phyloP scores from a whole-genome alignment of 2,329 filamentous ascomycete species.

The Colletotrichum sp. region DNA sequence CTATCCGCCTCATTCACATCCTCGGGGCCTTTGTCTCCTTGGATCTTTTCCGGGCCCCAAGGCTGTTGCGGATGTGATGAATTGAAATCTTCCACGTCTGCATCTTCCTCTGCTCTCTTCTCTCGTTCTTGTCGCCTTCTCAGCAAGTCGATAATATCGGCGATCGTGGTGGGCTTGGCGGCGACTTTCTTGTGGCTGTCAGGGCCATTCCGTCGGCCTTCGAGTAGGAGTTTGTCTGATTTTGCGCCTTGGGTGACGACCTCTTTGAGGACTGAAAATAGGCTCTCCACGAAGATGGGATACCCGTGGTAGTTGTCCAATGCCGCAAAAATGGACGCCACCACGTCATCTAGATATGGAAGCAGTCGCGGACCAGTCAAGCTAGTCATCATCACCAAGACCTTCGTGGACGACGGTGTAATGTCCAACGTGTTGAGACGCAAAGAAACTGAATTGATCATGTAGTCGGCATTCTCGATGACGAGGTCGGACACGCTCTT shows the following conservation, averaged over 20 bases:
- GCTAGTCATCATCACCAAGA: constrained; percentile 91
- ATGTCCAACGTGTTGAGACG: constrained; percentile 92
- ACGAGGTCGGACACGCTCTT: constrained; percentile 76
- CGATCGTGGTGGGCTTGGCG: constrained; percentile 38
- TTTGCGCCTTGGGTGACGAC: constrained; percentile 83
- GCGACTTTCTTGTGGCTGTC: constrained; percentile 48
- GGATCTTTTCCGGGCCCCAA: constrained; percentile 29
- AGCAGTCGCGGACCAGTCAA: constrained; percentile 82
- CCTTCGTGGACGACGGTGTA: constrained; percentile 87
- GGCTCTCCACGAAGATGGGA: constrained; percentile 78
- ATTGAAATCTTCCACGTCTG: constrained; percentile 32
- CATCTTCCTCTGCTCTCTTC: constrained; percentile 35
- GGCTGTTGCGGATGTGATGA: constrained; percentile 36
- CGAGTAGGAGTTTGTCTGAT: constrained; percentile 53
- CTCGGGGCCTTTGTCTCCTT: constrained; percentile 24
- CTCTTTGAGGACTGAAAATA: constrained; percentile 83
- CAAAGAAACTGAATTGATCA: constrained; percentile 90
- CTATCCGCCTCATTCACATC: constrained; percentile 23
- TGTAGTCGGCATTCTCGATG: constrained; percentile 92
- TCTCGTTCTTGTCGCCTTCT: constrained; percentile 29
- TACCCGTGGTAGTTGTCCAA: constrained; percentile 97
- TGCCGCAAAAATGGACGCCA: constrained; percentile 89
- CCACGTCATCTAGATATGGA: constrained; percentile 89
- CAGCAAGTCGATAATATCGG: constrained; percentile 61
- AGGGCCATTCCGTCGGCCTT: constrained; percentile 37